phyloP scores from a whole-genome alignment of 331 rosid species.

The Acacia pycnantha region DNA sequence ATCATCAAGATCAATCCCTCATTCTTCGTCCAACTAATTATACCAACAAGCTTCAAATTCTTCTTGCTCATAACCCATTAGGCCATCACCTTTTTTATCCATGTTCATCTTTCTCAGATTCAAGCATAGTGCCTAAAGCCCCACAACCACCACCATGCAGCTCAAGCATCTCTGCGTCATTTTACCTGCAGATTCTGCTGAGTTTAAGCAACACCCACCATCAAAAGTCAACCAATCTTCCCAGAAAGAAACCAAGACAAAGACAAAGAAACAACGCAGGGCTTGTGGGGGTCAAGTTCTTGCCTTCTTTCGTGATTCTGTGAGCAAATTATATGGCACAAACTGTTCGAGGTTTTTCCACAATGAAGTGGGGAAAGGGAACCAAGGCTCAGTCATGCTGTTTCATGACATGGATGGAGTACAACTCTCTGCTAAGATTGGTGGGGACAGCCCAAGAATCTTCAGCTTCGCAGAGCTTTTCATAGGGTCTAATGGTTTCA shows the following conservation, averaged over 20 bases:
- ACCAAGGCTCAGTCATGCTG: conserved; percentile 18
- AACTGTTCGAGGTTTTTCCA: conserved; percentile 39
- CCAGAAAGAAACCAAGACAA: conserved; percentile 25
- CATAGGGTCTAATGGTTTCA: conserved; percentile 80
- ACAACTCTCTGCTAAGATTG: conserved; percentile 54
- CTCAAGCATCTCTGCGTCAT: conserved; percentile 57
- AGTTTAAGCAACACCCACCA: conserved; percentile 31
- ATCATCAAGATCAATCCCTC: not conserved
- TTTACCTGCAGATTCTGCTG: conserved; percentile 58
- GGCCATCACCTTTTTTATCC: conserved; percentile 5
- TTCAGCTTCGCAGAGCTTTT: conserved; percentile 84
- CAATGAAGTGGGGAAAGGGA: conserved; percentile 21
- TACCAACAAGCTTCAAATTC: conserved; percentile 19
- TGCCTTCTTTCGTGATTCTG: conserved; percentile 42
- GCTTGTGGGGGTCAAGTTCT: conserved; percentile 49
- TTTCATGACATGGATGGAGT: conserved; percentile 81
- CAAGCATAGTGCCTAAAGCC: not conserved
- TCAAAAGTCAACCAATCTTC: conserved; percentile 28
- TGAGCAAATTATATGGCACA: conserved; percentile 36
- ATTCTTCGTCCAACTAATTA: conserved; percentile 1
- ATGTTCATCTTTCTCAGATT: conserved; percentile 31
- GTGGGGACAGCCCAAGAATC: conserved; percentile 72
- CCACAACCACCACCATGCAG: conserved; percentile 37
- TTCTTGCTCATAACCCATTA: not conserved
- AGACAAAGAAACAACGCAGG: conserved; percentile 21